phyloP scores from a whole-genome alignment of 2,329 filamentous ascomycete genomes.

The Aspergillus sp. region DNA sequence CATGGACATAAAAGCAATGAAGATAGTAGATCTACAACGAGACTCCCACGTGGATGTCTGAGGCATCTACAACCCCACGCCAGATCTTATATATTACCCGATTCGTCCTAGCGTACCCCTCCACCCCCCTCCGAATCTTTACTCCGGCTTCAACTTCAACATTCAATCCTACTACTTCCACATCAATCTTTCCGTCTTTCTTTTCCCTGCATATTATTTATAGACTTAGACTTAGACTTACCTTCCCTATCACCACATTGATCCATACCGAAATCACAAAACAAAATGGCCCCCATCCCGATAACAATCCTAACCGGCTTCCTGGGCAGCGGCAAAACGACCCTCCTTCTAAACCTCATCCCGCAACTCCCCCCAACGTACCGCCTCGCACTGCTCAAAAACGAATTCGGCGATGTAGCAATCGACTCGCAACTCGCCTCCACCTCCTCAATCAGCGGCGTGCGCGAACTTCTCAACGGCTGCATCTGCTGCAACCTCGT shows the following conservation, averaged over 20 bases:
- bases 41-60: neutral
- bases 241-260: neutral
- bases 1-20: too few relatives aligned
- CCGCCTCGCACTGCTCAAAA: conserved; percentile 92
- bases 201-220: neutral
- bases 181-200: neutral
- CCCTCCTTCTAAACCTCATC: conserved; percentile 88
- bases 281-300: conserved; percentile 68
- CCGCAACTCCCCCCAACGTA: conserved; percentile 87
- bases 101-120: conserved; percentile 16
- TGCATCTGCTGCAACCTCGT: conserved; percentile 99
- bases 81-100: conserved; percentile 11
- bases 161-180: neutral
- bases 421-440: conserved; percentile 90
- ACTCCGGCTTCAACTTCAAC: conserved; percentile 3
- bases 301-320: conserved; percentile 97
- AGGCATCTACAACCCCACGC: neutral
- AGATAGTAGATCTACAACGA: conserved; percentile 36
- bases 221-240: neutral
- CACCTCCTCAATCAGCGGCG: conserved; percentile 79
- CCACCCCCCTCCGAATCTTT: conserved; percentile 5
- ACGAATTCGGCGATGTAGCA: conserved; percentile 94
- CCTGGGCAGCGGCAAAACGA: conserved; percentile 94
- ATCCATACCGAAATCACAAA: neutral
- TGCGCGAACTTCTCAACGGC: conserved; percentile 90